Evolutionary conservation across 148 eudicot species (phyloP), one percentile per base, ranked within the genome.

Genomic region (Cornus kousa): DNA sequence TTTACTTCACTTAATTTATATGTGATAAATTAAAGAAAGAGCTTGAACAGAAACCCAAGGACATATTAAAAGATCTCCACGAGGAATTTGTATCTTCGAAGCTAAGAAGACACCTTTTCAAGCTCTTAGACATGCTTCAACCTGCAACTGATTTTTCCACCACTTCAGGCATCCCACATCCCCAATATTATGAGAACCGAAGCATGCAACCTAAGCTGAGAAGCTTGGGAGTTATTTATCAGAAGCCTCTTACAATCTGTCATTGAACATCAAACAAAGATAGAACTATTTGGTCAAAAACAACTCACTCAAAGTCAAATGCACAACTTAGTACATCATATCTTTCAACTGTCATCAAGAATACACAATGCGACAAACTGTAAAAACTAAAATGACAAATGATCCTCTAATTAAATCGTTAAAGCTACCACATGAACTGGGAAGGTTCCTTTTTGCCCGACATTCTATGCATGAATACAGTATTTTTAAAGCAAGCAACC

Each of bases 31-130:
- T 67, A 24, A 50, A 22, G 20, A 75, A 57, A 37, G 46, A 71
- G 70, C 24, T 68, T 70, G 66, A 20, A 70, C 31, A 59, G 70
- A 31, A 64, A 67, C 19, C 77, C 33, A 43, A 64, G 33, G 71
- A 64, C 75, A 70, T 62, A 40, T 40, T 39, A 74, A 74, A 64
- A 39, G 39, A 24, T 37, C 59, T 60, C 17, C 66, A 32, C 46
- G 2, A n/a, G 50, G 73, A 50, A 76, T 67, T 66, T 46, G 71
- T 50, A 5, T 62, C 43, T 62, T 11, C 74, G 35, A 31, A 37
- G 69, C 62, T 43, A 73, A 13, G 59, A 69, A 20, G 67, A 43
- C 59, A 70, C 78, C 48, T 39, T 43, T 23, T 69, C 59, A 48
- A 64, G n/a, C 39, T 24, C 2, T 9, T 65, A 32, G 66, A 48